Base-by-base conservation (phyloP, 345 rosid genomes). In the Salix dunnii region DNA sequence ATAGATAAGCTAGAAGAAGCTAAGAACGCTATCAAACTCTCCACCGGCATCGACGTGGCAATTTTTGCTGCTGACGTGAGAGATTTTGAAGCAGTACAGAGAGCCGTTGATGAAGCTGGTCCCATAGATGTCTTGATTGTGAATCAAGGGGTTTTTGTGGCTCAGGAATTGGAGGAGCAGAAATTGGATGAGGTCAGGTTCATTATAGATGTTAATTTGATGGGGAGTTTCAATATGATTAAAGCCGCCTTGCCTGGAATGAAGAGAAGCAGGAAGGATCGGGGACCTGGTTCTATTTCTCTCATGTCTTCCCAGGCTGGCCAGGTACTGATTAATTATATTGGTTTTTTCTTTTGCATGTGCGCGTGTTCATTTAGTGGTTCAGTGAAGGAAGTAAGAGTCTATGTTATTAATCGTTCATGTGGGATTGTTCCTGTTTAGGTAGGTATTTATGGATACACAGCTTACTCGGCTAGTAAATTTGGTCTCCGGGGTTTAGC, bases 391-490 rank as follows among this genome's bases (percentile, higher is more conserved):
- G 43, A 10, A 40, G 43, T 40, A 40, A 2, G 43, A 40, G 43
- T 40, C 43, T 10, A 10, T 40, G 43, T 40, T 40, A 10, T 40
- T 40, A 3, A 40, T 46, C 18, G 6, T 46, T 13, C 49, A 46
- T 46, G 49, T 10, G 5, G 49, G 49, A 46, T 46, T 46, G 49
- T 14, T 46, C 14, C 4, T 46, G 49, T 55, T 21, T 53, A 92
- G 97, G 99, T 91, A 68, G 99, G 99, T 38, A 65, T 95, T 30
- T 91, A 93, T 74, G 99, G 99, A 7, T 92, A 94, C 85, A 84
- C 96, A 48, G 97, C 92, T 35, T 95, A 95, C 79, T 89, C 93
- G 3, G 99, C 96, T 2, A 90, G 86, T 74, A 95, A 95, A 77
- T 95, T 91, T 76, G 99, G 91, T 21, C 91, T 93, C 10, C 85